These are phyloP conservation scores for Abortiporus biennis DNA, from an alignment of 1,284 basidiomycete genomes.

Conservation along the genomic window DNA sequence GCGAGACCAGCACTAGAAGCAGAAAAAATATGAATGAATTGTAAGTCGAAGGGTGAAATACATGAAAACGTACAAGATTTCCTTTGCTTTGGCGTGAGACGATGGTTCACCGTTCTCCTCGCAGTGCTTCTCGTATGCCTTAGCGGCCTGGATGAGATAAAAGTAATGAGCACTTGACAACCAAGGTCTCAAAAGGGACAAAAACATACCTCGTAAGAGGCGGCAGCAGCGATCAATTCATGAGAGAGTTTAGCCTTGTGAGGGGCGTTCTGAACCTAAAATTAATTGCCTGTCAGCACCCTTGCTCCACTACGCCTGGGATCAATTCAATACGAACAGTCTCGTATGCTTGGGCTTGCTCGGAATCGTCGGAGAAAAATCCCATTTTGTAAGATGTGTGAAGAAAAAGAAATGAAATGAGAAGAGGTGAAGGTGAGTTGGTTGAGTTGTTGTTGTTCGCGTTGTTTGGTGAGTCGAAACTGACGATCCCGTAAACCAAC, in stretches of 20 bases:
- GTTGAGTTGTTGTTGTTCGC: too few species aligned
- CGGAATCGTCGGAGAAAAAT: conserved; percentile 44
- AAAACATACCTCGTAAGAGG: conserved; percentile 34
- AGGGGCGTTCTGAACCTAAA: conserved; percentile 40
- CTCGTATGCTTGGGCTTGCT: conserved; percentile 41
- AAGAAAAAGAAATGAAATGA: too few species aligned
- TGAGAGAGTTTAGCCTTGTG: conserved; percentile 56
- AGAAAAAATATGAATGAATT: conserved; percentile 1
- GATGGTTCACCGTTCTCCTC: conserved; percentile 30
- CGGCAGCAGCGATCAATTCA: conserved; percentile 60
- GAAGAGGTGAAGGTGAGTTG: too few species aligned
- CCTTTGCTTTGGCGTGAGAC: conserved; percentile 33
- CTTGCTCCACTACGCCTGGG: too few species aligned
- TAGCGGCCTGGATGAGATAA: conserved; percentile 27
- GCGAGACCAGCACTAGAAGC: conserved; percentile 31
- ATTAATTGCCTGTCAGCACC: too few species aligned
- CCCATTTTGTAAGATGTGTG: conserved; percentile 45
- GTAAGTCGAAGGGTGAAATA: neutral
- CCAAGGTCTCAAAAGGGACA: neutral
- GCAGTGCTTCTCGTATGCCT: conserved; percentile 37
- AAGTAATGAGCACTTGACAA: neutral
- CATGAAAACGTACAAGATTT: conserved; percentile 22
- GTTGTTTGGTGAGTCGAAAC: too few species aligned
- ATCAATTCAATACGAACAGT: conserved; percentile 34
- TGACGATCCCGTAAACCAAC: too few species aligned